Base-by-base conservation (phyloP, 768 basidiomycete genomes). In the Rubroboletus satanas region DNA sequence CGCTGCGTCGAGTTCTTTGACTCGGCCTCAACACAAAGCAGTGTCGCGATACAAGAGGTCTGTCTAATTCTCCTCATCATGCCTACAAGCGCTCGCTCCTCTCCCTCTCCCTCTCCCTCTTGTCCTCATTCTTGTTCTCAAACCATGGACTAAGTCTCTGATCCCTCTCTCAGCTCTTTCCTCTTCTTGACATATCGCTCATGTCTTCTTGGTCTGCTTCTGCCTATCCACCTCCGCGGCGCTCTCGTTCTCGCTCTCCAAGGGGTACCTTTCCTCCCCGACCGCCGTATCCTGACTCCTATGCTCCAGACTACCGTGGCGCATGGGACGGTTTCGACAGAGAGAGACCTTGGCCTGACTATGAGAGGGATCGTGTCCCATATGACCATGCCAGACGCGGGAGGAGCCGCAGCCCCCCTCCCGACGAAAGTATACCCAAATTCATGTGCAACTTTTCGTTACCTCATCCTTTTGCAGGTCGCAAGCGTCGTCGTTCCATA, bases 231-330 rank as follows among this genome's bases (percentile, higher is more conserved):
- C 82, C 84, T 53, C 77, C 83, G 59, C 87, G 86, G 60, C 87
- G 84, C 67, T 92, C 90, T 67, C 88, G 88, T 66, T 93, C 90
- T 64, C 87, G 89, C 56, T 91, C 90, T 59, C 90, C 75, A 49
- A 73, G 79, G 36, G 77, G 79, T 52, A 65, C 77, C 11, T 83
- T 82, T 61, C 75, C 81, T 49, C 67, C 80, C 41, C 77, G 84
- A 64, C 75, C 79, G 10, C 73, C 83, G 26, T 80, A 82, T 69
- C 75, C 79, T 55, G 87, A 88, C 56, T 61, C 77, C 45, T 84
- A 83, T 62, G 79, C 81, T 29, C 73, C 74, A 51, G 85, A 88
- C 62, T 72, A 76, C 71, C 81, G 87, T 55, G 73, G 76, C 15
- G 80, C 83, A 61, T 90, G 84, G 83, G 88, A 90, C 58, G 61